phyloP scores from a whole-genome alignment of 495 filamentous ascomycete species.

The Chaetomium cochliodes region DNA sequence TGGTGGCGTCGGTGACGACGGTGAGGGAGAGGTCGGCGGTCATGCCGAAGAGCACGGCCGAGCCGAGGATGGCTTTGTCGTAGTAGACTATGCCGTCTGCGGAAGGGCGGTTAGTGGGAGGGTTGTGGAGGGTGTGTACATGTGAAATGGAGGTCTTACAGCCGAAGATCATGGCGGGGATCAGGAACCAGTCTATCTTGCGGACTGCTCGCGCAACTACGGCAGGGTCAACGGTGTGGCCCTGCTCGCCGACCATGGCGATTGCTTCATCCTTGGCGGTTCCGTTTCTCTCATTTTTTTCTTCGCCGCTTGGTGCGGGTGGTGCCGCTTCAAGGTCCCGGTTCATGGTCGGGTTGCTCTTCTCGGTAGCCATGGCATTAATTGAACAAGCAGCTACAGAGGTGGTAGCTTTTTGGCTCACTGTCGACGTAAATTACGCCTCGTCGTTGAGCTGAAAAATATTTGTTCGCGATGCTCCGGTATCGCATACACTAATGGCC shows the following conservation, averaged over 20 bases:
- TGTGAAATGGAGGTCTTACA: slow-evolving; percentile 25
- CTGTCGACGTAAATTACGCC: neutral
- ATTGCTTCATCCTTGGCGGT: slow-evolving; percentile 36
- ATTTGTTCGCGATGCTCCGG: slow-evolving; percentile 3
- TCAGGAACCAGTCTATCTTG: slow-evolving; percentile 71
- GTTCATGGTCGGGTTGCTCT: neutral
- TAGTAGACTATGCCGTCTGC: slow-evolving; percentile 71
- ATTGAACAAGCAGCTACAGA: neutral
- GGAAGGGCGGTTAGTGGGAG: neutral
- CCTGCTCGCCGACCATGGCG: slow-evolving; percentile 40
- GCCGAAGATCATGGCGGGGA: slow-evolving; percentile 70
- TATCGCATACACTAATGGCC: slow-evolving; percentile 4
- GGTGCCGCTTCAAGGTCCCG: slow-evolving; percentile 9
- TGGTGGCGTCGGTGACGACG: slow-evolving; percentile 49
- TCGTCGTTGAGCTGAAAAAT: neutral
- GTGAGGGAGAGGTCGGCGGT: slow-evolving; percentile 61
- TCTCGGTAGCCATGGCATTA: slow-evolving; percentile 4
- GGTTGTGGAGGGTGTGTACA: neutral
- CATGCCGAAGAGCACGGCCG: slow-evolving; percentile 72
- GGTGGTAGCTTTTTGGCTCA: neutral
- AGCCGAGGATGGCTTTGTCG: slow-evolving; percentile 76
- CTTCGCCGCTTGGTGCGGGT: neutral
- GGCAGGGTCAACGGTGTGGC: slow-evolving; percentile 48
- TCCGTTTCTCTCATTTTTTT: neutral
- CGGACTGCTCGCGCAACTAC: slow-evolving; percentile 56